These are phyloP conservation scores for Verticillium alfalfae DNA, from an alignment of 2,329 filamentous ascomycete genomes.

Conservation along the genomic window DNA sequence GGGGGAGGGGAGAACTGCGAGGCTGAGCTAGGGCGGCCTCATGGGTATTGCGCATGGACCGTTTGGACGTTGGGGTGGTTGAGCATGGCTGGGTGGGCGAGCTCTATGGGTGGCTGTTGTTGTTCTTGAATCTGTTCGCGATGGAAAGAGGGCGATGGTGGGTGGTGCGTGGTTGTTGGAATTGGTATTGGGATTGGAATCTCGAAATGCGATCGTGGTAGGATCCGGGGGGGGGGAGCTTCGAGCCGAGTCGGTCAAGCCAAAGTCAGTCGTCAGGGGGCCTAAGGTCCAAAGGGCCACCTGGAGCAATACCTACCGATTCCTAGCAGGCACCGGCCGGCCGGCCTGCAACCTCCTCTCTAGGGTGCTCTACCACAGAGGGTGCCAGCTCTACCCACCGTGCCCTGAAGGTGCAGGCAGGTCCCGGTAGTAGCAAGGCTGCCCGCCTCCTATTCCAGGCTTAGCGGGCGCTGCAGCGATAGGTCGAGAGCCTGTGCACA, in stretches of 20 bases:
- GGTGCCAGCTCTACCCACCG: too few species aligned
- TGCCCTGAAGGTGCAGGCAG: too few species aligned
- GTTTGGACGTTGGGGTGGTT: conserved; percentile 2
- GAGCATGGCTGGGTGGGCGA: conserved; percentile 1
- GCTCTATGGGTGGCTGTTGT: background rate
- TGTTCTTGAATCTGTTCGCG: background rate
- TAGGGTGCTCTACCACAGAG: too few species aligned
- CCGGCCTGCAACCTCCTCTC: too few species aligned
- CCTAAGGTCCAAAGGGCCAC: background rate
- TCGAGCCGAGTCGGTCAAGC: background rate
- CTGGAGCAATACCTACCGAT: background rate
- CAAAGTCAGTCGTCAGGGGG: background rate
- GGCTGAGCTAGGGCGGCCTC: conserved; percentile 1
- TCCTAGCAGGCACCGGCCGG: too few species aligned
- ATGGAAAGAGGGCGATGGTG: background rate
- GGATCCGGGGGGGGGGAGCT: background rate
- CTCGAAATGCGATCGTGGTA: background rate
- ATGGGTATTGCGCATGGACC: conserved; percentile 1
- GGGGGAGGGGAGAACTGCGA: background rate
- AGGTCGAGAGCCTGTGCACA: background rate
- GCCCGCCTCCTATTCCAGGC: background rate
- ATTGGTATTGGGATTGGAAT: background rate
- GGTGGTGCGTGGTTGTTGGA: background rate
- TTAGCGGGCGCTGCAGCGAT: background rate
- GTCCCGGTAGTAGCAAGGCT: background rate